phyloP scores from a whole-genome alignment of 306 rosid genomes.

The Carpinus viminea region DNA sequence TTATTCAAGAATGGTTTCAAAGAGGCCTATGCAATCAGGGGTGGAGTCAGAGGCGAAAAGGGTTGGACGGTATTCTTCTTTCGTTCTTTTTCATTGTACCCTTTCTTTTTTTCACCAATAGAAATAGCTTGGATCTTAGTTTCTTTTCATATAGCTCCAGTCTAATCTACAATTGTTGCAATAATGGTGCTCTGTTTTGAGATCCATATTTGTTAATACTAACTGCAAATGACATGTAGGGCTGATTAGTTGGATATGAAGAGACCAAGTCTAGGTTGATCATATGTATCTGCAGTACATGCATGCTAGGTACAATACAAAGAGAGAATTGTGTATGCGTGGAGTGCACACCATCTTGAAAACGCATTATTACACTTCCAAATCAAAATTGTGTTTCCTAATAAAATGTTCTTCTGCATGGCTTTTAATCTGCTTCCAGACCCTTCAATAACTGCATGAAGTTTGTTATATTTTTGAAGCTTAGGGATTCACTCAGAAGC shows the following conservation, averaged over 20 bases:
- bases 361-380: neutral
- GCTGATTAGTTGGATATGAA: neutral
- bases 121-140: neutral
- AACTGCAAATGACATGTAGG: neutral
- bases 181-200: neutral
- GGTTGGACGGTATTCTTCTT: conserved; percentile 82
- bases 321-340: neutral
- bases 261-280: neutral
- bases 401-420: neutral
- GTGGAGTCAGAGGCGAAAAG: conserved; percentile 77
- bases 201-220: neutral
- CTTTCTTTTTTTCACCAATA: conserved; percentile 10
- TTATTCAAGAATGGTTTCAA: conserved; percentile 88
- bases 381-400: neutral
- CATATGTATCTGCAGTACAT: neutral
- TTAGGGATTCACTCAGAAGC: too few species aligned
- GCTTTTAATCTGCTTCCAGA: neutral
- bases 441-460: too few species aligned
- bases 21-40: conserved; percentile 85
- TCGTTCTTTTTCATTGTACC: conserved; percentile 11
- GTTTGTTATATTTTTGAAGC: too few species aligned
- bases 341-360: neutral
- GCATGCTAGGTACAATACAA: neutral
- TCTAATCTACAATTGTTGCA: neutral
- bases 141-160: neutral